Percentiles rank a stretch among this genome's conserved stretches.
Evolutionary conservation across 176 grass and related monocot species (phyloP).

Genomic region (Calamus simplicifolius): DNA sequence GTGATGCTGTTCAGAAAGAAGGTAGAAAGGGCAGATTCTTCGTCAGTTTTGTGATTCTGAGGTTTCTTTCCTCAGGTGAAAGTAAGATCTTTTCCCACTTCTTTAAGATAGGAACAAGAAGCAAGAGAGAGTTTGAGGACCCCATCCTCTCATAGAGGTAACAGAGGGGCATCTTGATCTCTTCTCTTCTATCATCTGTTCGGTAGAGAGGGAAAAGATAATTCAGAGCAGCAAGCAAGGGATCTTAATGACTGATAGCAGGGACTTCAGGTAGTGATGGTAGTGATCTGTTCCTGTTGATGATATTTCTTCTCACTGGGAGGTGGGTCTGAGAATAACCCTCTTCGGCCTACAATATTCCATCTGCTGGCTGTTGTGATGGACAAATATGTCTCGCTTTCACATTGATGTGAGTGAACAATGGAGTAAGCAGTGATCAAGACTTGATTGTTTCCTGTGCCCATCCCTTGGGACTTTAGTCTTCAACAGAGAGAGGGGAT

Average conservation of each 20-base stretch:
- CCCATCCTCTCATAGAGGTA: no score
- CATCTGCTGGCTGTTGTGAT: slow-evolving; percentile 89
- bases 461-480: background rate
- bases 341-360: slow-evolving; percentile 39
- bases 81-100: slow-evolving; percentile 18
- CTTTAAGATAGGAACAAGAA: background rate
- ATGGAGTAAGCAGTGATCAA: slow-evolving; percentile 14
- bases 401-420: slow-evolving; percentile 93
- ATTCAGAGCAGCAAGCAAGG: no score
- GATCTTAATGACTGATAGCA: slow-evolving; percentile 23
- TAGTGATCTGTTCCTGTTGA: slow-evolving; percentile 4
- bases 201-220: no score
- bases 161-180: no score
- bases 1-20: slow-evolving; percentile 25
- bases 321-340: slow-evolving; percentile 55
- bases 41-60: slow-evolving; percentile 37
- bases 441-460: background rate
- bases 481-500: background rate
- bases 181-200: no score
- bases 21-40: slow-evolving; percentile 37
- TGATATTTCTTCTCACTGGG: slow-evolving; percentile 45
- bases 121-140: no score
- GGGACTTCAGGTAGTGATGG: slow-evolving; percentile 39
- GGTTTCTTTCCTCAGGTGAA: slow-evolving; percentile 23
- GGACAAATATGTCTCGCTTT: slow-evolving; percentile 54